Evolutionary conservation across 2,329 filamentous ascomycete species (phyloP), one percentile per base, ranked within the genome.

Genomic region (Verticillium nubilum): DNA sequence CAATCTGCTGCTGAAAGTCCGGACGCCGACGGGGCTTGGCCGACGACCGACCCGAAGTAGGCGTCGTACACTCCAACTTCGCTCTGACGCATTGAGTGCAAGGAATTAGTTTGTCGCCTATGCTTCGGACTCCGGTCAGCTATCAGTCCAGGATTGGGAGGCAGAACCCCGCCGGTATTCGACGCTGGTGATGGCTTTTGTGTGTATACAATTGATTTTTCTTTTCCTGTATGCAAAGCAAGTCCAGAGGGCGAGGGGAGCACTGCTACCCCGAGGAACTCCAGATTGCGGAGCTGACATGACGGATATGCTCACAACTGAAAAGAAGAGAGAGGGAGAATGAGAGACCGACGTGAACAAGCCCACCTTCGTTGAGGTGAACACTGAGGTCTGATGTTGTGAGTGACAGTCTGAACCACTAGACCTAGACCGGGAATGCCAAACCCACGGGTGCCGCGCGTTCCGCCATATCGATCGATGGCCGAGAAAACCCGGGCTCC

Each of bases 171-270:
- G n/a, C n/a, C n/a, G n/a, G n/a, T n/a, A n/a, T n/a, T n/a, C n/a
- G n/a, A n/a, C n/a, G n/a, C n/a, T n/a, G n/a, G n/a, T 26, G 29
- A 33, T 23, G 54, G 3, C 13, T 25, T 47, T 47, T n/a, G n/a
- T n/a, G n/a, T n/a, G n/a, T n/a, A n/a, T n/a, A 56, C 52, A 54
- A 15, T 54, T 54, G 28, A 54, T 54, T 26, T 54, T 54, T 27
- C 52, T 17, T n/a, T 12, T 54, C 19, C 52, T 54, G 52, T 27
- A 54, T 5, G 52, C 52, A 19, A 54, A 17, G 17, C 52, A 54
- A 31, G 52, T 54, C 52, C 52, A 54, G 19, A 3, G 47, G 19
- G n/a, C n/a, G n/a, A n/a, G n/a, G n/a, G n/a, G n/a, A n/a, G n/a
- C n/a, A n/a, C n/a, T n/a, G n/a, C n/a, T n/a, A n/a, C n/a, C n/a